Base-by-base conservation (phyloP, 345 rosid genomes). In the Brassica nigra region DNA sequence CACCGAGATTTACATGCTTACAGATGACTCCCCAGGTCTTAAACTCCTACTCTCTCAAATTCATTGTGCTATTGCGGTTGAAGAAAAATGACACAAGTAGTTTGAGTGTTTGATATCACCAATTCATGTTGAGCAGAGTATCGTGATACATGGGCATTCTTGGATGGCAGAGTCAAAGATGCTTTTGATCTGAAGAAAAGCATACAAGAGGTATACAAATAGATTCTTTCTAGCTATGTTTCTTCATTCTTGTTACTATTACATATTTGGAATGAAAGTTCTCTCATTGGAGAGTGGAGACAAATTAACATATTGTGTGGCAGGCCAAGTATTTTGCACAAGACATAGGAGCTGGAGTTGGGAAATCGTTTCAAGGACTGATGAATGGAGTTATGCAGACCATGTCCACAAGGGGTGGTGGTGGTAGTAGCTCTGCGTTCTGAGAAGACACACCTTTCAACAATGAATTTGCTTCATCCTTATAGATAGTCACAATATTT, bases 321-420 rank as follows among this genome's bases (percentile, higher is more conserved):
- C 91, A 92, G 98, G 98, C 91, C n/a, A 86, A 78, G 81, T 92
- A 94, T 81, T 85, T 94, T 82, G 98, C 97, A 6, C 87, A 94
- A 83, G 91, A 91, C 78, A 89, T 92, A 65, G 89, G 97, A 73
- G 95, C 92, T 23, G 98, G 98, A 68, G 84, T 91, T 84, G 97
- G 98, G 34, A 88, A 85, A 73, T 90, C 98, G 27, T 79, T 94
- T 81, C 97, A 88, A 88, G 93, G 97, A 71, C 81, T 94, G 73
- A 82, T 88, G 71, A 83, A 76, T 77, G 86, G 77, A 79, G 88
- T 89, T 70, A 82, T 92, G 34, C 86, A 76, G 79, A 79, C 80
- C 0, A 55, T 80, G 80, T 80, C 83, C 31, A 74, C 64, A 37
- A 64, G 76, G 11, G 37, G 83, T 52, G 76, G 72, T 52, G 76